These are phyloP conservation scores for Basidiobolus heterosporus DNA, from an alignment of 371 early-diverging fungal species.

Conservation along the genomic window DNA sequence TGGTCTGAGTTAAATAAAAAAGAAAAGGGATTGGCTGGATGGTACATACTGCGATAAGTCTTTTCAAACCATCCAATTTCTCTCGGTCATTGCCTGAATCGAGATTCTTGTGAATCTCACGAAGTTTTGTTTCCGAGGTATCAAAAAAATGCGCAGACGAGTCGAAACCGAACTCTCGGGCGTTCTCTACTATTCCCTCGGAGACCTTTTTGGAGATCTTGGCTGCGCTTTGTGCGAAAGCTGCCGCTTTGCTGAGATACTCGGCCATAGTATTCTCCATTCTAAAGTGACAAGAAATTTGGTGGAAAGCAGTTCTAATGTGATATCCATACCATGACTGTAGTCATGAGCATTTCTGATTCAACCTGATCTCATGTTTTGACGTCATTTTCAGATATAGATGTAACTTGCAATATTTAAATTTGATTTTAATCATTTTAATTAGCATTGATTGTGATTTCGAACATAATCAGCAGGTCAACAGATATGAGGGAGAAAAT, in stretches of 20 bases:
- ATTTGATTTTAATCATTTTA: no score
- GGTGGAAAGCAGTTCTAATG: no score
- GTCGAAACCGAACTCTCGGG: conserved; percentile 67
- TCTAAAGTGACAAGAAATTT: no score
- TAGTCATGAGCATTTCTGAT: no score
- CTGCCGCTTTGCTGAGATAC: conserved; percentile 55
- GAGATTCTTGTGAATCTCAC: conserved; percentile 54
- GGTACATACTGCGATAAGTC: conserved; percentile 63
- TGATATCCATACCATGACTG: no score
- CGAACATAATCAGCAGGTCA: no score
- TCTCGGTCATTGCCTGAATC: conserved; percentile 79
- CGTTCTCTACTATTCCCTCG: conserved; percentile 70
- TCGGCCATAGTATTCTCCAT: conserved; percentile 24
- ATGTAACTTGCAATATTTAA: no score
- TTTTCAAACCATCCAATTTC: conserved; percentile 76
- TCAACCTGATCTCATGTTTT: no score
- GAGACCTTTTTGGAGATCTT: conserved; percentile 68
- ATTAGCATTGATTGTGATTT: no score
- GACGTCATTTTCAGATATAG: no score
- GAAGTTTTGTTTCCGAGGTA: conserved; percentile 65
- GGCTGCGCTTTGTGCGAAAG: conserved; percentile 65
- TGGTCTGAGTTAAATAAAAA: not conserved
- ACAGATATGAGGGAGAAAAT: no score
- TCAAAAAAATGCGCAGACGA: conserved; percentile 66
- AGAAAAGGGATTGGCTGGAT: not conserved